Base-by-base conservation (phyloP, 78 protist genomes). In the Emiliania huxleyi region DNA sequence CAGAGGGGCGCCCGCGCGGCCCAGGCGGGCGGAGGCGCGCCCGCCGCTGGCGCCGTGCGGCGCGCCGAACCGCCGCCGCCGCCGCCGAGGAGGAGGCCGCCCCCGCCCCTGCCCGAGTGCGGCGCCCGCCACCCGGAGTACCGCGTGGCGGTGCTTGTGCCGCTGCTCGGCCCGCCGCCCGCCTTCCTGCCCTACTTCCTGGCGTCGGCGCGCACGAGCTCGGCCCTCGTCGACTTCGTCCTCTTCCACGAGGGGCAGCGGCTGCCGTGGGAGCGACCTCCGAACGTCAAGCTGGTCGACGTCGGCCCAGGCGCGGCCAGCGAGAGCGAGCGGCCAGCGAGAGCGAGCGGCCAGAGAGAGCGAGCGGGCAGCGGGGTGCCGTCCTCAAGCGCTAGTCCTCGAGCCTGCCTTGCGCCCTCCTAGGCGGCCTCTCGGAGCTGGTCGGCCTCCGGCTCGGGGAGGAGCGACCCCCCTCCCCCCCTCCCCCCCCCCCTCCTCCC, bases 101-200 rank as follows among this genome's bases (percentile, higher is more conserved):
- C 62, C 62, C 62, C 62, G 29, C 62, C 8, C 8, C 62, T 15
- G 15, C 62, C 62, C 8, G 62, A 15, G 62, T 62, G 75, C 33
- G 75, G 75, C 75, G 83, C 87, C 35, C 87, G 48, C 18, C 87
- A 79, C 87, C 87, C 87, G 21, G 35, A 37, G 37, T 42, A 42
- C 52, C 87, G 87, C 46, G 6, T 79, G 0, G 87, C 87, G 46
- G 3, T 79, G 49, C n/a, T 79, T 37, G 18, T 79, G 4, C 87
- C 87, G 87, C 5, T 12, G 87, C 49, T 79, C 12, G 45, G 49
- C 48, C 8, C 48, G 49, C 37, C 48, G 43, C 87, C 87, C 19
- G n/a, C 44, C 22, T 79, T 4, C 19, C 3, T 79, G n/a, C 35
- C 87, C 48, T 79, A 42, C 87, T 42, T 79, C 49, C 35, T 42